phyloP scores from a whole-genome alignment of 306 rosid genomes.

The Castanospermum australe region DNA sequence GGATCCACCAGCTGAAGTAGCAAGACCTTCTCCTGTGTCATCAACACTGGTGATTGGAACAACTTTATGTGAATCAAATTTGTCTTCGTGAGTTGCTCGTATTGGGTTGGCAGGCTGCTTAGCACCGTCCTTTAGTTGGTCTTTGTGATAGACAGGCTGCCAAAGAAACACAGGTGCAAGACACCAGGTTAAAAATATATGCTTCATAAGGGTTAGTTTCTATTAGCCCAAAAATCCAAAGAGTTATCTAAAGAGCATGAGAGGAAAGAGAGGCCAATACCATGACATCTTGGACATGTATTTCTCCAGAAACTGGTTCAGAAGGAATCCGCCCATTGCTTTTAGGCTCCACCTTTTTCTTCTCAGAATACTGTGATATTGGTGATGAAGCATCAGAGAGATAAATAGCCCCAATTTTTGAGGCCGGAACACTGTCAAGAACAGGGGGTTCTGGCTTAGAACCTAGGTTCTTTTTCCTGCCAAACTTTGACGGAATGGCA shows the following conservation, averaged over 20 bases:
- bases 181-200: not conserved
- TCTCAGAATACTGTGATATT: constrained; percentile 29
- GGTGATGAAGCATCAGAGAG: constrained; percentile 34
- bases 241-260: not conserved
- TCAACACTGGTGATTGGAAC: constrained; percentile 20
- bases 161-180: constrained; percentile 16
- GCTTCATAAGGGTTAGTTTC: not conserved
- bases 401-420: constrained; percentile 30
- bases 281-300: constrained; percentile 35
- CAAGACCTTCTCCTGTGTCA: constrained; percentile 21
- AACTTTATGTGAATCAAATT: not conserved
- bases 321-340: constrained; percentile 33
- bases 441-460: constrained; percentile 61
- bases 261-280: constrained; percentile 35
- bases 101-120: not conserved
- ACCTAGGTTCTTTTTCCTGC: constrained; percentile 45
- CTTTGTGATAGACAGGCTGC: constrained; percentile 49
- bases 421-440: constrained; percentile 35
- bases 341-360: constrained; percentile 36
- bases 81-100: not conserved
- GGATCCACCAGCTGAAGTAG: constrained; percentile 22
- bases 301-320: constrained; percentile 23
- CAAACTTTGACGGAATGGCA: constrained; percentile 47
- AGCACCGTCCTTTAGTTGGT: constrained; percentile 24
- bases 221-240: not conserved